Base-by-base conservation (phyloP, 2,329 filamentous ascomycete genomes). In the Hypoxylon rubiginosum region DNA sequence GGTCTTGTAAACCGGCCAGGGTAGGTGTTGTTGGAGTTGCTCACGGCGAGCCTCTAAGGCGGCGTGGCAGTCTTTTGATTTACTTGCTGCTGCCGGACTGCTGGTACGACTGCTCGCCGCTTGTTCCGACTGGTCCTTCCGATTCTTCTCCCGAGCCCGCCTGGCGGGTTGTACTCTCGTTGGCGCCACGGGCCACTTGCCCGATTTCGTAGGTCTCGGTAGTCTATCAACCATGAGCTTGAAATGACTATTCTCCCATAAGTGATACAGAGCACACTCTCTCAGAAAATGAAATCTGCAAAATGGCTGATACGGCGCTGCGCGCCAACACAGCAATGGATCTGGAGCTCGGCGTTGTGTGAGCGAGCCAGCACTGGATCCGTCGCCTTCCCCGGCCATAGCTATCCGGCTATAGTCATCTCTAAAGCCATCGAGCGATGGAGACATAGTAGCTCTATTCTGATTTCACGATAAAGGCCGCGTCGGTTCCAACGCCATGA, bases 191-290 rank as follows among this genome's bases (percentile, higher is more conserved):
- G 57, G 52, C 56, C 45, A 50, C 41, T 68, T 69, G 3, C 57
- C 60, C 5, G 52, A 9, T n/a, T 59, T 67, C 15, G 57, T 64
- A 19, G 55, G 24, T 49, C 63, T 69, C 9, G 57, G 26, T n/a
- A 57, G 53, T 28, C 65, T 60, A 15, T 56, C 58, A 2, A 53
- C 49, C 24, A 63, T 41, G 1, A 63, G 59, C 11, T 68, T 64
- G 54, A 67, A 70, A 4, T 36, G 45, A 1, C 58, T 56, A n/a
- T 65, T 73, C 36, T 73, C 70, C 30, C 67, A 39, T 28, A 70
- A 53, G 28, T 75, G 68, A 43, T 75, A 74, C 15, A 72, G 62
- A n/a, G 71, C 62, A 30, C 71, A 75, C 62, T 76, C 74, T 51
- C 68, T 69, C 1, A 75, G 30, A 50, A 75, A 75, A 59, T 74